phyloP scores from a whole-genome alignment of 2,329 filamentous ascomycete species.

The Ascochyta clinopodiicola region DNA sequence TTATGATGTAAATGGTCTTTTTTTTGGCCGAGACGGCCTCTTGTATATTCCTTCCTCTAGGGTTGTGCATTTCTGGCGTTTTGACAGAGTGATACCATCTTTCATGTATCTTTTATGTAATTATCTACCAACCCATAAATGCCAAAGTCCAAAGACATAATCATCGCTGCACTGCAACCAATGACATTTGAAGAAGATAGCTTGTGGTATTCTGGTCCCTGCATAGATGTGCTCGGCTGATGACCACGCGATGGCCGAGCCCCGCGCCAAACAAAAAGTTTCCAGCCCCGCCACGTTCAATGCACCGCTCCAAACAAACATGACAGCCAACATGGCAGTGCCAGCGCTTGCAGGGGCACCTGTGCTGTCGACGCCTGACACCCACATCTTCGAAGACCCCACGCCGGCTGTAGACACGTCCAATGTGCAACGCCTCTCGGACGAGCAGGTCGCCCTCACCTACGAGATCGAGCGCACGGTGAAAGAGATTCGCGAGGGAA shows the following conservation, averaged over 20 bases:
- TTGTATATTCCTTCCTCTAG: neutral
- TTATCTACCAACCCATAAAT: neutral
- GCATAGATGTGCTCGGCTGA: constrained; percentile 3
- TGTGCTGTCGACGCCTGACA: constrained; percentile 68
- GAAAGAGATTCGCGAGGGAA: constrained; percentile 72
- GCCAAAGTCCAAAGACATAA: too few species aligned
- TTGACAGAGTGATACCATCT: constrained; percentile 10
- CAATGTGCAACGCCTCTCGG: constrained; percentile 52
- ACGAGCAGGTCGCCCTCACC: constrained; percentile 74
- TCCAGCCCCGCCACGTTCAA: neutral
- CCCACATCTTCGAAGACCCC: constrained; percentile 64
- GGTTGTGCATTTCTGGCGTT: constrained; percentile 9
- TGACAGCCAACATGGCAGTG: constrained; percentile 30
- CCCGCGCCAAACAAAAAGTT: constrained; percentile 8
- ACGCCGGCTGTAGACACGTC: constrained; percentile 51
- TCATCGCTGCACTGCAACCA: neutral
- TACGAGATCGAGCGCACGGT: constrained; percentile 89
- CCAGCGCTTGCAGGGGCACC: constrained; percentile 53
- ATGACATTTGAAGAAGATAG: neutral
- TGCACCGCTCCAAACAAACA: constrained; percentile 9
- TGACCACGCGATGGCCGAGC: constrained; percentile 1
- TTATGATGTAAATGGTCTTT: constrained; percentile 20
- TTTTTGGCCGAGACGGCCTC: neutral
- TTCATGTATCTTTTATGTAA: neutral
- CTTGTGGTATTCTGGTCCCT: neutral